Conservation (phyloP, 805 yeast genomes). For the Yarrowia deformans region DNA sequence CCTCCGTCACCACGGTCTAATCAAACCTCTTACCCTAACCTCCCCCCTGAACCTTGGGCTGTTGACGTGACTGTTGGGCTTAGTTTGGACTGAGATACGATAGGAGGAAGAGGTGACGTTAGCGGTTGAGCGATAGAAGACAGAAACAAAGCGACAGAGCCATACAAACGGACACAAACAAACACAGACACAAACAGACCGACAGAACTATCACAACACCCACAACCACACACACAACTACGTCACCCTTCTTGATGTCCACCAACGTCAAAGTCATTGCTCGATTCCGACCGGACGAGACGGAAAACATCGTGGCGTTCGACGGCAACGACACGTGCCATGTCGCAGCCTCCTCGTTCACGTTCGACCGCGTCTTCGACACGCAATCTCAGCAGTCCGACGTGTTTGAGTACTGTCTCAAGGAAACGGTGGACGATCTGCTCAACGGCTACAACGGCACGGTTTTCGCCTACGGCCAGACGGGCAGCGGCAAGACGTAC, state of each 20-base stretch:
- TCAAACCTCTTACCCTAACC: slow-evolving; percentile 31
- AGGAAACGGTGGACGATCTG: slow-evolving; percentile 71
- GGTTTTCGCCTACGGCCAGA: slow-evolving; percentile 79
- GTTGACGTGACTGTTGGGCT: slow-evolving; percentile 3
- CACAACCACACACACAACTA: too few relatives aligned
- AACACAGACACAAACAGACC: background rate
- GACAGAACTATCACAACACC: background rate
- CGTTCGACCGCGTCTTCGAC: slow-evolving; percentile 71
- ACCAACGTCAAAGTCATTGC: slow-evolving; percentile 70
- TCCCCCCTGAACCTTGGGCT: slow-evolving; percentile 32
- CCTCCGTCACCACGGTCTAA: background rate
- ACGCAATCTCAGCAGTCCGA: slow-evolving; percentile 61
- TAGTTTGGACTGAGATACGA: slow-evolving; percentile 1
- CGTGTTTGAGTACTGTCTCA: slow-evolving; percentile 65
- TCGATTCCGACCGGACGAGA: slow-evolving; percentile 68
- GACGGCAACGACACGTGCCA: slow-evolving; percentile 35
- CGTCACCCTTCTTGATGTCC: background rate
- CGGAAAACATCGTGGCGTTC: slow-evolving; percentile 41
- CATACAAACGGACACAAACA: too few relatives aligned
- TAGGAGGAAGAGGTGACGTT: too few relatives aligned
- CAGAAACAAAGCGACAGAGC: too few relatives aligned
- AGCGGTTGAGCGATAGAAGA: too few relatives aligned
- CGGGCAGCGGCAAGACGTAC: slow-evolving; percentile 77
- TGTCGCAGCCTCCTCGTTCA: slow-evolving; percentile 46
- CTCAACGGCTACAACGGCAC: slow-evolving; percentile 80